Conservation (phyloP, 352 stramenopile species). For the Elongisporangium senticosum region DNA sequence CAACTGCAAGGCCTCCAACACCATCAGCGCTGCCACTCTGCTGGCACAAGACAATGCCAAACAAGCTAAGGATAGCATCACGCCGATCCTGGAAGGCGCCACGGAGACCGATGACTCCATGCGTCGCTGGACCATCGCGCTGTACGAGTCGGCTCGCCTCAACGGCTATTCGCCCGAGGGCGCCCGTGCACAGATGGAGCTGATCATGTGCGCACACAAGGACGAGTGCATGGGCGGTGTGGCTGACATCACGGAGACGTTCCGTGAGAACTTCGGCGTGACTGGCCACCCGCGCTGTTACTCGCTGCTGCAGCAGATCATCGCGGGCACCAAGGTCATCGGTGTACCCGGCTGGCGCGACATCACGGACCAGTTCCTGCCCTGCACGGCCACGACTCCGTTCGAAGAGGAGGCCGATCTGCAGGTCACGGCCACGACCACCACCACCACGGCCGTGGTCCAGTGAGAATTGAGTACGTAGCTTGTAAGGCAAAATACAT, state of each 20-base stretch:
- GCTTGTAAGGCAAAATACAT: too few relatives aligned
- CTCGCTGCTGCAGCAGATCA: slow-evolving; percentile 27
- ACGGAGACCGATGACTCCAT: slow-evolving; percentile 23
- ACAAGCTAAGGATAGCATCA: neutral
- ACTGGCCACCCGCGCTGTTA: slow-evolving; percentile 45
- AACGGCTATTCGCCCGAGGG: slow-evolving; percentile 32
- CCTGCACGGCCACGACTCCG: slow-evolving; percentile 11
- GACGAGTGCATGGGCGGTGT: slow-evolving; percentile 45
- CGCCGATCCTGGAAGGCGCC: slow-evolving; percentile 13
- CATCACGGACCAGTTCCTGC: slow-evolving; percentile 31
- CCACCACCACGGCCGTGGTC: too few relatives aligned
- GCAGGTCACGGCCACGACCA: too few relatives aligned
- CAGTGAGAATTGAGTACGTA: too few relatives aligned
- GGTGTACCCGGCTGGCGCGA: slow-evolving; percentile 39
- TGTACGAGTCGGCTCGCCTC: slow-evolving; percentile 40
- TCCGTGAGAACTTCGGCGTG: slow-evolving; percentile 40
- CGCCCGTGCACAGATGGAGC: slow-evolving; percentile 44
- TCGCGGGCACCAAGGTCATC: slow-evolving; percentile 29
- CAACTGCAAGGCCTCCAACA: slow-evolving; percentile 35
- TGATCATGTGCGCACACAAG: slow-evolving; percentile 43
- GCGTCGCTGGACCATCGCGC: slow-evolving; percentile 35
- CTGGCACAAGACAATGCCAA: slow-evolving; percentile 3
- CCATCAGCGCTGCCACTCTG: slow-evolving; percentile 11
- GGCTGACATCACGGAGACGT: slow-evolving; percentile 34
- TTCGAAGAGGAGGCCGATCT: slow-evolving; percentile 1